Conservation (phyloP, 148 eudicot species). For the Drosera capensis region DNA sequence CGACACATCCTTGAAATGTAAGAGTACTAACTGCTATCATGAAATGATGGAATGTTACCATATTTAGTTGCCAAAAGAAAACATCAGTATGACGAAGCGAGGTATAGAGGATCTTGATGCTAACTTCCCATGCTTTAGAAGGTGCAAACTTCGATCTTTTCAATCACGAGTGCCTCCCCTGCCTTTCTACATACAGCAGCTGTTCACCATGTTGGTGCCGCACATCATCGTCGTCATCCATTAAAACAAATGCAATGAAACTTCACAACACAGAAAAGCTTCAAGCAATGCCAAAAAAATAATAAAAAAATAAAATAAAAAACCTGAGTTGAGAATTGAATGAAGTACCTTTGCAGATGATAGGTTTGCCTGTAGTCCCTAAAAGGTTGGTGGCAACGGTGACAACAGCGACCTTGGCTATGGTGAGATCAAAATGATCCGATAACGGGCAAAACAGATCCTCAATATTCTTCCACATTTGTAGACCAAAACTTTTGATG, state of each 20-base stretch:
- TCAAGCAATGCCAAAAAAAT: not conserved
- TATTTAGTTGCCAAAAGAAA: slow-evolving; percentile 41
- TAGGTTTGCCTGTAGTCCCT: slow-evolving; percentile 37
- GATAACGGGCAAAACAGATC: too few species aligned
- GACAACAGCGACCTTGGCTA: too few species aligned
- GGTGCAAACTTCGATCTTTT: slow-evolving; percentile 45
- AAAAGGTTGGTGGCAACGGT: not conserved
- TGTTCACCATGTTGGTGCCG: slow-evolving; percentile 9
- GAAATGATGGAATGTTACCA: slow-evolving; percentile 10
- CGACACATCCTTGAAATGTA: too few species aligned
- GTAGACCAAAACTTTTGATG: too few species aligned
- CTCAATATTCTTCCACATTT: too few species aligned
- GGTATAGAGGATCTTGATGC: slow-evolving; percentile 50
- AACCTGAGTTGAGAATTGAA: not conserved
- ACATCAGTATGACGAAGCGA: slow-evolving; percentile 64
- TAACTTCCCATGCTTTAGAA: slow-evolving; percentile 50
- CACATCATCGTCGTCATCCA: not conserved
- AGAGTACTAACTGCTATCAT: too few species aligned
- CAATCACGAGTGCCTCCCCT: slow-evolving; percentile 49
- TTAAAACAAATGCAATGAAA: not conserved
- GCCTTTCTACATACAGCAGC: slow-evolving; percentile 57
- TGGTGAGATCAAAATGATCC: too few species aligned
- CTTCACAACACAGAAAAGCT: not conserved
- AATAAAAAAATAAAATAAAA: not conserved
- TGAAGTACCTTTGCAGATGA: slow-evolving; percentile 44